Base-by-base conservation (phyloP, 495 filamentous ascomycete species). In the Penicillium verhagenii region DNA sequence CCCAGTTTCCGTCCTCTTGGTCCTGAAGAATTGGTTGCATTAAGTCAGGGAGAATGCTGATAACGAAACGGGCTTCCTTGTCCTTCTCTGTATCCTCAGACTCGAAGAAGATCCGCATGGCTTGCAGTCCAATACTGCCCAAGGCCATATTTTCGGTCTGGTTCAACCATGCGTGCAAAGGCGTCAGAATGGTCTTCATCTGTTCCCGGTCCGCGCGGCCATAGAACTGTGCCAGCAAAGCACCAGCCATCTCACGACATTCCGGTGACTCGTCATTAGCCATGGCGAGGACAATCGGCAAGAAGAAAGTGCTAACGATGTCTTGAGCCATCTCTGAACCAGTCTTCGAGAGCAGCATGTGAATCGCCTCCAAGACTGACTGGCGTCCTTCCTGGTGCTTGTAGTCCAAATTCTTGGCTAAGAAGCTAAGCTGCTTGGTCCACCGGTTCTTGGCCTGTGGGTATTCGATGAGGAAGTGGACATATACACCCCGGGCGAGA, bases 381-480 rank as follows among this genome's bases (percentile, higher is more conserved):
- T 94, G 82, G 20, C 94, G 82, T 23, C 94, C 94, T 31, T 93
- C 87, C 56, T 88, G 85, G 59, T 92, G 83, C 45, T 92, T 85
- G 71, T 96, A 98, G 33, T 93, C 86, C 52, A 98, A 78, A 59
- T 98, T 98, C 57, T 88, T 86, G 23, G 92, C 83, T 33, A 97
- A 78, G 73, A 97, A 97, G 42, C 75, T 82, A 43, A 96, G 79
- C 68, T 98, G 94, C 60, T 97, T 96, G 11, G 81, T 80, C 81
- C 92, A 91, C 3, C 95, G 79, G 57, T 84, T 86, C 66, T 89
- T 90, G 60, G 86, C 90, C 65, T 97, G 94, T 1, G 94, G 94
- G 65, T 97, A 98, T 40, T 97, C 89, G 57, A 92, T 85, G 31
- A 98, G 70, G 77, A 97, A 98, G 61, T 96, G 90, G 67, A 96